Evolutionary conservation across 352 stramenopile genomes (phyloP), one percentile per base, ranked within the genome.

Genomic region (Phytophthora syringae): DNA sequence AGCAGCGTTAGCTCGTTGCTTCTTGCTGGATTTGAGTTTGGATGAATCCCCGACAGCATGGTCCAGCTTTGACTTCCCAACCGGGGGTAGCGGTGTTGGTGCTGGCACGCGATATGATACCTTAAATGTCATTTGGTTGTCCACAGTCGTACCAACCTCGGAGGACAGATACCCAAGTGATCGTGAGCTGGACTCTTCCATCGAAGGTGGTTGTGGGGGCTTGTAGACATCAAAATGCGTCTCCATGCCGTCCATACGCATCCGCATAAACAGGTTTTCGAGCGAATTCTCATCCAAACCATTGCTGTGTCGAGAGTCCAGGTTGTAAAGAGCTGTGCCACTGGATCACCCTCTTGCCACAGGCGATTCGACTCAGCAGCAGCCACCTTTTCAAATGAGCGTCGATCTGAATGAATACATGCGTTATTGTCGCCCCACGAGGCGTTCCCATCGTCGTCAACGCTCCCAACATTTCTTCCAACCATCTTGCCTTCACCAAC

Each of bases 41-140:
- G 48, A 60, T 30, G 47, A 4, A 22, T 82, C 62, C 28, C 70
- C 63, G 20, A 70, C 52, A 54, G 49, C 60, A 49, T 73, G 61
- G 1, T 78, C 70, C 30, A 62, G 7, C 24, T 79, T 73, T 20
- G 50, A 60, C 40, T 79, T 79, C 44, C 59, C 70, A 10, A 27
- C 48, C n/a, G 79, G 74, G 18, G 70, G 47, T 15, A 70, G 52
- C 2, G 74, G 77, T 2, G 67, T 58, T 9, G 69, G 77, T 18
- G 80, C 77, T n/a, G 79, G 72, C 30, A 89, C 75, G 37, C 82
- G 86, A 66, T 92, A 94, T 1, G 76, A 78, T n/a, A 92, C 67
- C 22, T 78, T 71, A 66, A 89, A 90, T 20, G 74, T 70, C 63
- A 87, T 79, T 25, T 89, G 68, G 24, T 73, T 77, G 10, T 52